These are phyloP conservation scores for Phytophthora pluvialis DNA, from an alignment of 352 stramenopile species.

Conservation along the genomic window DNA sequence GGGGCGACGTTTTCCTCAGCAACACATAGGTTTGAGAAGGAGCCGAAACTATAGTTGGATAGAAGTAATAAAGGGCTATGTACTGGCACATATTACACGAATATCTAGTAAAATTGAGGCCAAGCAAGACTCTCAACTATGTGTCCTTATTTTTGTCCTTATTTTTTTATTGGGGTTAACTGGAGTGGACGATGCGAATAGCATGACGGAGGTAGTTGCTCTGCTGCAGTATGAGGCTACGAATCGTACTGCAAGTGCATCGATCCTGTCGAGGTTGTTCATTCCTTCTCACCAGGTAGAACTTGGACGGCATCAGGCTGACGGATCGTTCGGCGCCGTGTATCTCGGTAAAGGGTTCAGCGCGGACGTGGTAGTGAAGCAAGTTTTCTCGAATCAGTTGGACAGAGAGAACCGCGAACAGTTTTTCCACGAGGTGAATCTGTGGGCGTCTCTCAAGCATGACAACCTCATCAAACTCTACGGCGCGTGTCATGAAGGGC, in stretches of 20 bases:
- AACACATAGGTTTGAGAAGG: no score
- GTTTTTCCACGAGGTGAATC: conserved; percentile 2
- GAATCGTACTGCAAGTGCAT: neutral
- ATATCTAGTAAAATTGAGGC: no score
- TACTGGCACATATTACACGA: no score
- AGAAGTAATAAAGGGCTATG: no score
- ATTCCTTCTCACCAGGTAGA: conserved; percentile 2
- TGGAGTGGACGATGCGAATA: neutral
- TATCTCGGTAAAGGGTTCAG: conserved; percentile 2
- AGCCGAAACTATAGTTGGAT: no score
- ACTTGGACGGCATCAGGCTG: neutral
- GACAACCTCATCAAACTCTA: conserved; percentile 37
- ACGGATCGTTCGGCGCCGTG: neutral
- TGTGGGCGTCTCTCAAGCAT: conserved; percentile 17
- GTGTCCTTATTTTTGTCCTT: no score
- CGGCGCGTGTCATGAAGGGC: conserved; percentile 27
- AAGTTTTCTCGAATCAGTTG: neutral
- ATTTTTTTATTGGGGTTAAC: no score
- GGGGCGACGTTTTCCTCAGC: no score
- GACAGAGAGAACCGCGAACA: neutral
- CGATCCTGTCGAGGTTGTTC: neutral
- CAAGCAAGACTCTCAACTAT: no score
- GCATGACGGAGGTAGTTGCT: neutral
- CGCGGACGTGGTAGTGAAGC: neutral
- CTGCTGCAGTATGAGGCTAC: neutral